Conservation (phyloP, 176 grass and related monocot genomes). For the Aegilops tauschii region DNA sequence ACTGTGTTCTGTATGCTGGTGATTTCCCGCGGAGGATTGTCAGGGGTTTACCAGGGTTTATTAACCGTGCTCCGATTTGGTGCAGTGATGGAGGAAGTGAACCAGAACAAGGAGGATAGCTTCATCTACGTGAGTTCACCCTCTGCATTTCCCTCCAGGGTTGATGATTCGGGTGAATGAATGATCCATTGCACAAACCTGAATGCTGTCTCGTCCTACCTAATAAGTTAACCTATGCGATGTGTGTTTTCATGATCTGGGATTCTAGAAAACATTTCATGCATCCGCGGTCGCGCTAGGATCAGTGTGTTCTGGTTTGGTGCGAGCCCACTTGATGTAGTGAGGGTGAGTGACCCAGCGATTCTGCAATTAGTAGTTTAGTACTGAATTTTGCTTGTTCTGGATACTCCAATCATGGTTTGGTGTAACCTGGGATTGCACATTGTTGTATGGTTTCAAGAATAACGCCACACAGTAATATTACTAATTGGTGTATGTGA, state of each 20-base stretch:
- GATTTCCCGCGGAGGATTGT: not conserved
- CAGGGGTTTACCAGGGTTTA: conserved; percentile 33
- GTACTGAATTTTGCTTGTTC: not conserved
- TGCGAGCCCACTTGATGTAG: not conserved
- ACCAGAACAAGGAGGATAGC: conserved; percentile 75
- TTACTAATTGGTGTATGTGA: not conserved
- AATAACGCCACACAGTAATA: not conserved
- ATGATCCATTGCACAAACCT: not conserved
- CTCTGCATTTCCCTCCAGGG: not conserved
- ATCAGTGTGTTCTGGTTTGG: not conserved
- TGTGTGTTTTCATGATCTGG: conserved; percentile 9
- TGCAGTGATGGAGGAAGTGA: conserved; percentile 73
- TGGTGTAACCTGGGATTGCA: not conserved
- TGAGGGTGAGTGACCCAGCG: not conserved
- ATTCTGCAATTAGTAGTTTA: not conserved
- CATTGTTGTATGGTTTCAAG: not conserved
- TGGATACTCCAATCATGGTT: not conserved
- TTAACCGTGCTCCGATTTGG: not conserved
- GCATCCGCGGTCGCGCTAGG: not conserved
- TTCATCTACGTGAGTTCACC: conserved; percentile 71
- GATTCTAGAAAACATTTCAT: not conserved
- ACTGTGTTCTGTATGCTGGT: not conserved
- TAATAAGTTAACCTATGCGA: not conserved
- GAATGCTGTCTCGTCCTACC: not conserved
- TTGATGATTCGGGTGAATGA: not conserved